A percentile compares a stretch with the other conserved stretches of the same genome.
Conservation (phyloP, 352 stramenopile genomes). For the Phytopythium helicoides region DNA sequence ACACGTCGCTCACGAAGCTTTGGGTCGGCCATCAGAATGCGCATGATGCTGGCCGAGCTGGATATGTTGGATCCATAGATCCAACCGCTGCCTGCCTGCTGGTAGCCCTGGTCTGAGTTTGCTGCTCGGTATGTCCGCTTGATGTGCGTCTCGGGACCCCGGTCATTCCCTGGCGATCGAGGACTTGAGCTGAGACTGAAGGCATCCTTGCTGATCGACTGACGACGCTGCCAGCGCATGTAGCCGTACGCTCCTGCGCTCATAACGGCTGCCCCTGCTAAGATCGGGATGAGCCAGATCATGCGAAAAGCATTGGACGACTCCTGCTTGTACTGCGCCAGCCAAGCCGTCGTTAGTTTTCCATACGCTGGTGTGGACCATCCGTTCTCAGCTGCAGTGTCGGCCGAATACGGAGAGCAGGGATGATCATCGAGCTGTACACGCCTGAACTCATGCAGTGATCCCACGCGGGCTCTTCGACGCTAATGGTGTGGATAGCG, state of each 20-base stretch:
- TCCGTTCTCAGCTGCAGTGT: background rate
- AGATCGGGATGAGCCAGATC: conserved; percentile 4
- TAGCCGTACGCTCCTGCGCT: background rate
- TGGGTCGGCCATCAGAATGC: conserved; percentile 28
- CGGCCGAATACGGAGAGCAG: conserved; percentile 6
- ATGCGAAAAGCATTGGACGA: too few relatives aligned
- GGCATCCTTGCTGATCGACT: background rate
- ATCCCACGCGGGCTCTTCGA: conserved; percentile 9
- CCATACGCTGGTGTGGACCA: conserved; percentile 12
- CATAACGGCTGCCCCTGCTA: background rate
- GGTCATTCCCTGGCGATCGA: conserved; percentile 10
- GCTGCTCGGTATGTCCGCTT: conserved; percentile 13
- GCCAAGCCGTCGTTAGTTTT: conserved; percentile 13
- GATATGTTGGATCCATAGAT: conserved; percentile 7
- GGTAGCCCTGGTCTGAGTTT: background rate
- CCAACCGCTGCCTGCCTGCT: background rate
- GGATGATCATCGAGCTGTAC: conserved; percentile 13
- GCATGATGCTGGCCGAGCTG: conserved; percentile 7
- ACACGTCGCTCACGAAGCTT: conserved; percentile 31
- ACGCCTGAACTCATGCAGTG: conserved; percentile 1
- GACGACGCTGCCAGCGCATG: conserved; percentile 2
- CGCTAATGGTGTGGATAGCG: conserved; percentile 11
- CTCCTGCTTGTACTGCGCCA: conserved; percentile 10
- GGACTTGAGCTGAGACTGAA: conserved; percentile 1
- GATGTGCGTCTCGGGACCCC: conserved; percentile 15